Base-by-base conservation (phyloP, 2,329 filamentous ascomycete species). In the Pseudophaeomoniella oleicola region DNA sequence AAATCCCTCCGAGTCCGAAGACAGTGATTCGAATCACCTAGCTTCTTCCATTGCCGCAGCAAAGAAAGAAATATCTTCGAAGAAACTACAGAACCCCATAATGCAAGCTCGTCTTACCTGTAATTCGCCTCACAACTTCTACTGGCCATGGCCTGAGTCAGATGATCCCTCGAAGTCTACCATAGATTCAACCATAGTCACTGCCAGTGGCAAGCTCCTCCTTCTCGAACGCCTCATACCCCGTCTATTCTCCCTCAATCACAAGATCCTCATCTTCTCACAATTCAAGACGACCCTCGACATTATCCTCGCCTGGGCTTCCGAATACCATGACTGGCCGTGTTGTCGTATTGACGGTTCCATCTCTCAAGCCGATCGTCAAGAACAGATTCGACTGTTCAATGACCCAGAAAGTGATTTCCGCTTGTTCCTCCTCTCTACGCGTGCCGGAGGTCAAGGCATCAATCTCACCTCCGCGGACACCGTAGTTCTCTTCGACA, bases 241-340 rank as follows among this genome's bases (percentile, higher is more conserved):
- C 0, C 68, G 69, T 2, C 68, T 98, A 0, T 79, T 98, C 40
- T 45, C 63, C 0, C 69, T 73, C 1, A 79, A 73, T 3, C 87
- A 94, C 62, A 96, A 96, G 52, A 80, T 96, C 17, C 72, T 98
- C 32, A 85, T 98, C 36, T 98, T 98, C 58, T 92, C 84, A 0
- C 90, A 98, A 52, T 98, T 98, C 62, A 92, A 87, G 39, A 93
- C 81, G 0, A 87, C 94, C 44, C 73, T 98, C 0, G 86, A 96
- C 50, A 81, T 98, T 2, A 66, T 98, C 0, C 76, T 92, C 43
- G 81, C 88, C 38, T 98, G 94, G 60, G 85, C 85, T 33, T 64
- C 62, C 3, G 71, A 77, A n/a, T 69, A 96, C 1, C 78, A 84
- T 5, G 62, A 66, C 1, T 94, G 85, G 84, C 72, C 77, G 1